Conservation (phyloP, 441 rosid species). For the California macrophylla region DNA sequence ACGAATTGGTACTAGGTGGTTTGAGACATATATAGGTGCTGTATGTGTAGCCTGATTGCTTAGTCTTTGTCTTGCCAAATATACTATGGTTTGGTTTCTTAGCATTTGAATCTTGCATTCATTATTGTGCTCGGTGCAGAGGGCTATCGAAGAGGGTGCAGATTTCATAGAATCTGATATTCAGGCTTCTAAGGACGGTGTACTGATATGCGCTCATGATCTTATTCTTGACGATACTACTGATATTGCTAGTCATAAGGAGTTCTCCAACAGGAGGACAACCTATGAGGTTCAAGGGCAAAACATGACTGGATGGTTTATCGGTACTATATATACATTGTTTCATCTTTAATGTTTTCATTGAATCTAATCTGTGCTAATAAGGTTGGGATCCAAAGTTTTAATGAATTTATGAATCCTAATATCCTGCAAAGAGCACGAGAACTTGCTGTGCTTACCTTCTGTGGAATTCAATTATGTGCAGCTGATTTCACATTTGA, state of each 20-base stretch:
- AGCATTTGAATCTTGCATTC: neutral
- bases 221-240: slow-evolving; percentile 17
- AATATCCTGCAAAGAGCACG: neutral
- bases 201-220: slow-evolving; percentile 18
- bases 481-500: slow-evolving; percentile 20
- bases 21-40: neutral
- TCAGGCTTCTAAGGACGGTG: slow-evolving; percentile 17
- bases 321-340: slow-evolving; percentile 9
- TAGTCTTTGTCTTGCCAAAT: no score
- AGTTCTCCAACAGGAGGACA: slow-evolving; percentile 17
- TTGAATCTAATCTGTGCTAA: no score
- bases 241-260: slow-evolving; percentile 11
- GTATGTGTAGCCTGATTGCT: neutral
- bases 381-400: no score
- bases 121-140: slow-evolving; percentile 5
- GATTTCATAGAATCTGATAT: slow-evolving; percentile 20
- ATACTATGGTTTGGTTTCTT: no score
- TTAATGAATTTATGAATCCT: no score
- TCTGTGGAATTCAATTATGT: neutral
- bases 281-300: slow-evolving; percentile 18
- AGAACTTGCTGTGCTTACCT: neutral
- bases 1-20: neutral
- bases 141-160: slow-evolving; percentile 20
- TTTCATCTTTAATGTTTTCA: neutral
- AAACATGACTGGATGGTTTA: slow-evolving; percentile 19